Base-by-base conservation (phyloP, 495 filamentous ascomycete species). In the Penicillium maclennaniae region DNA sequence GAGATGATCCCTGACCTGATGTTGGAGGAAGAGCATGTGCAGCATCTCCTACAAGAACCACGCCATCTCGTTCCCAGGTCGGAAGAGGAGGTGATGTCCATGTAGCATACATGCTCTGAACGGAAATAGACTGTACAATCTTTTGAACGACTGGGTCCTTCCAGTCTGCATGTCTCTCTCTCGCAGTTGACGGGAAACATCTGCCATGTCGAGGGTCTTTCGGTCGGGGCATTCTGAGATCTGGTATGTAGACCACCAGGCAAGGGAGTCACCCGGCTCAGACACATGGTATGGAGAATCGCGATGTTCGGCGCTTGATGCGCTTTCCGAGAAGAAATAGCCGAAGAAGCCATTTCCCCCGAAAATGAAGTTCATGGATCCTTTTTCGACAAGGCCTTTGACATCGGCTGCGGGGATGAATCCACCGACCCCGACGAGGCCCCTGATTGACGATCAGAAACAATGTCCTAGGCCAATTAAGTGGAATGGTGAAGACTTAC, bases 341-440 rank as follows among this genome's bases (percentile, higher is more conserved):
- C 81, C 81, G 58, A 84, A 83, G 68, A 83, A 82, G 1, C 80
- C 80, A 40, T 78, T 78, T 21, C 71, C 63, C 5, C 80, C 77
- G 49, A 79, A 75, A 7, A 73, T 64, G 45, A 84, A 72, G 50
- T 72, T 74, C 77, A 82, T 81, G 1, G 68, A 68, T n/a, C 75
- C 73, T 17, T 67, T 59, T 26, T 63, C 52, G 25, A 71, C 58
- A 16, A 59, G 47, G 2, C 45, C 51, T 44, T 59, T 48, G 6
- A 71, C 53, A n/a, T 56, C 43, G 1, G 60, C 46, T 5, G 66
- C 40, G 7, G 71, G 62, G 38, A 81, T 61, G 50, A 84, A 80
- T 31, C 80, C 80, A 19, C 81, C 80, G 7, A 83, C 67, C 3
- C 79, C 79, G n/a, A 74, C 66, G 39, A 78, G 66, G 47, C 74